A percentile compares a stretch with the other conserved stretches of the same genome.
phyloP scores from a whole-genome alignment of 345 rosid species.

The Citrus australasica region DNA sequence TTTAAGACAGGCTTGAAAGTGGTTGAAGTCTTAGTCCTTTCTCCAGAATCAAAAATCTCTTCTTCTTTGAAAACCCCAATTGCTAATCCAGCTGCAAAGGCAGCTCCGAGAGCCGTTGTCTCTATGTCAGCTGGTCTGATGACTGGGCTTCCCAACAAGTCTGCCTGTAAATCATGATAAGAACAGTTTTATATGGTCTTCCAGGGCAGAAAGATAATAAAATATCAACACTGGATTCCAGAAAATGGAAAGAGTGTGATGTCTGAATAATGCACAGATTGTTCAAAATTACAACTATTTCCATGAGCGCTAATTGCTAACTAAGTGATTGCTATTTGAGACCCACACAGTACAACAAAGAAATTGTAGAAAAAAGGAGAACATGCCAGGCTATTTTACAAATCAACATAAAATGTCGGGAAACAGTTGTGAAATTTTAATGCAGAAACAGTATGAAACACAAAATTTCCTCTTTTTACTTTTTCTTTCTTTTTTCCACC shows the following conservation, averaged over 20 bases:
- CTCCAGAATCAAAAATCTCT: slow-evolving; percentile 56
- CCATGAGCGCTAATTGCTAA: background rate
- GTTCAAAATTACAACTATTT: background rate
- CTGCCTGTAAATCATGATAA: slow-evolving; percentile 46
- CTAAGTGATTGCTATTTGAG: background rate
- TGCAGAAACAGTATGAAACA: background rate
- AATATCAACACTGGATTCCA: background rate
- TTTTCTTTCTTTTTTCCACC: background rate
- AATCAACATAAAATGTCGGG: background rate
- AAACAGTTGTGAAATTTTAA: background rate
- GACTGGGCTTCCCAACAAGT: slow-evolving; percentile 85
- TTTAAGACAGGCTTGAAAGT: slow-evolving; percentile 50
- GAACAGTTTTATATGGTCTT: background rate
- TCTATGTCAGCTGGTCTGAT: slow-evolving; percentile 88
- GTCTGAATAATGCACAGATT: background rate
- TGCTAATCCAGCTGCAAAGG: slow-evolving; percentile 95
- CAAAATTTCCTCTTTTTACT: background rate
- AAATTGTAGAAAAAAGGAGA: background rate
- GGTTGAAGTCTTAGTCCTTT: slow-evolving; percentile 37
- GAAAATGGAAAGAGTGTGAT: background rate
- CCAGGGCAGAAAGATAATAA: background rate
- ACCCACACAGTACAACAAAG: background rate
- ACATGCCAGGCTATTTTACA: background rate
- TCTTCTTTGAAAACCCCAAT: slow-evolving; percentile 78
- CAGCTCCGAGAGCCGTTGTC: slow-evolving; percentile 95